These are phyloP conservation scores for Colletotrichum musae DNA, from an alignment of 2,329 filamentous ascomycete genomes.

Conservation along the genomic window DNA sequence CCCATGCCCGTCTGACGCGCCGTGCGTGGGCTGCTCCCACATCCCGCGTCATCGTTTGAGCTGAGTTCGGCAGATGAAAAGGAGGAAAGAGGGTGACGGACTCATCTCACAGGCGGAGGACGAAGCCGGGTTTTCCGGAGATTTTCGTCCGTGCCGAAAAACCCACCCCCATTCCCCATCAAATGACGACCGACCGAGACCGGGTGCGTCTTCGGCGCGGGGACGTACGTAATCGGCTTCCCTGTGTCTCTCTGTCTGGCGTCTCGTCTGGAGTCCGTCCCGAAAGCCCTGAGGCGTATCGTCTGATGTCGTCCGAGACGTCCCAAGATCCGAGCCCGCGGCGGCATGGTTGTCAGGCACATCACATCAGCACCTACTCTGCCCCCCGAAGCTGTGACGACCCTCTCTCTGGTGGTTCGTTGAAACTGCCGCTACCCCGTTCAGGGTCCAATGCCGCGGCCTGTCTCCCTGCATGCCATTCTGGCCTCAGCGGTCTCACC, in stretches of 20 bases:
- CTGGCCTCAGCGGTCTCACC: constrained; percentile 18
- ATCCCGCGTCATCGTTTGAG: constrained; percentile 5
- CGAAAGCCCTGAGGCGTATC: constrained; percentile 26
- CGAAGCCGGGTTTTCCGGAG: constrained; percentile 18
- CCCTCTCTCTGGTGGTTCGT: constrained; percentile 10
- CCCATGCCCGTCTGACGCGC: neutral
- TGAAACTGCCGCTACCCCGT: constrained; percentile 25
- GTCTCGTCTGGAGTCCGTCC: constrained; percentile 24
- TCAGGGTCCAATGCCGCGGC: constrained; percentile 35
- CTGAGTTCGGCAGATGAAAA: constrained; percentile 17
- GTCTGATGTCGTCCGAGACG: constrained; percentile 37
- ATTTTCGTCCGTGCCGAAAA: constrained; percentile 26
- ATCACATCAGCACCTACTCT: neutral
- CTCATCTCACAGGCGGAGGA: neutral
- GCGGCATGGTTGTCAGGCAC: constrained; percentile 1
- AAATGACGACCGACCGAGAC: constrained; percentile 1
- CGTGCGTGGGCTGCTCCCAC: constrained; percentile 11
- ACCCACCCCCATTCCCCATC: neutral
- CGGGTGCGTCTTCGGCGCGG: constrained; percentile 4
- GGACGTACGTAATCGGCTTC: constrained; percentile 10
- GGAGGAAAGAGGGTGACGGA: constrained; percentile 2
- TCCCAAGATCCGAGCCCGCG: constrained; percentile 21
- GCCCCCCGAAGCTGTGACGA: neutral
- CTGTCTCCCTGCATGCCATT: constrained; percentile 28
- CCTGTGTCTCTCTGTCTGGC: neutral